Percentiles rank a stretch among this genome's conserved stretches.
These are phyloP conservation scores for Nitzschia putrida DNA, from an alignment of 108 stramenopile genomes.

Conservation along the genomic window DNA sequence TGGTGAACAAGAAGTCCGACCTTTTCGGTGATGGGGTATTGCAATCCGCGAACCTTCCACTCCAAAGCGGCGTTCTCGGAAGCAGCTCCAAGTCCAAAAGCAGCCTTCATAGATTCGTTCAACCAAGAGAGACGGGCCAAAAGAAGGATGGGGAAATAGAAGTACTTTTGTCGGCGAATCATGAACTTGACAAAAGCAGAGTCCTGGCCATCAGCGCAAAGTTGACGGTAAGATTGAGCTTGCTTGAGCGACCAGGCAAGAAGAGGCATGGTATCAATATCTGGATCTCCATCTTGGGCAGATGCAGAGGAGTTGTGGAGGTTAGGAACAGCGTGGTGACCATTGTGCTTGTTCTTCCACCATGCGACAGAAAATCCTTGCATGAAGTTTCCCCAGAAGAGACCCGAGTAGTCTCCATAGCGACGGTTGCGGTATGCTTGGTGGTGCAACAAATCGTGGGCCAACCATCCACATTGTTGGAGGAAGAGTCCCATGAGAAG, in stretches of 20 bases:
- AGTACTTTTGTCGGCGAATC: constrained; percentile 85
- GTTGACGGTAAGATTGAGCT: constrained; percentile 85
- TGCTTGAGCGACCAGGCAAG: constrained; percentile 96
- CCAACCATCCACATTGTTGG: constrained; percentile 99
- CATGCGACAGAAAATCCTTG: constrained; percentile 93
- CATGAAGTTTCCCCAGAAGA: constrained; percentile 95
- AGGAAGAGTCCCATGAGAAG: constrained; percentile 93
- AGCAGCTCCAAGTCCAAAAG: constrained; percentile 85
- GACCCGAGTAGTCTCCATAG: constrained; percentile 89
- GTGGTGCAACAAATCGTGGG: constrained; percentile 98
- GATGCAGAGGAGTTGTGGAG: constrained; percentile 83
- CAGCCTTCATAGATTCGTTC: constrained; percentile 92
- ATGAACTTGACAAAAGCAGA: constrained; percentile 77
- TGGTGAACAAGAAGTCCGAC: constrained; percentile 81
- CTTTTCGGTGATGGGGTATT: constrained; percentile 81
- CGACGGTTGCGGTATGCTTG: constrained; percentile 94
- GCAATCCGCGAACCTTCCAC: constrained; percentile 72
- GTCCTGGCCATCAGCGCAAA: constrained; percentile 71
- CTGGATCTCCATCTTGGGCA: constrained; percentile 90
- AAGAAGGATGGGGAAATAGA: constrained; percentile 96
- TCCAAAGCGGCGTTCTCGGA: constrained; percentile 83
- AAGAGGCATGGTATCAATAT: constrained; percentile 99
- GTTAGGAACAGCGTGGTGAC: constrained; percentile 98
- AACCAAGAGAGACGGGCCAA: constrained; percentile 95
- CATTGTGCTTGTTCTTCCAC: constrained; percentile 99